Base-by-base conservation (phyloP, 1,139 yeast genomes). In the Blastobotrys proliferans region DNA sequence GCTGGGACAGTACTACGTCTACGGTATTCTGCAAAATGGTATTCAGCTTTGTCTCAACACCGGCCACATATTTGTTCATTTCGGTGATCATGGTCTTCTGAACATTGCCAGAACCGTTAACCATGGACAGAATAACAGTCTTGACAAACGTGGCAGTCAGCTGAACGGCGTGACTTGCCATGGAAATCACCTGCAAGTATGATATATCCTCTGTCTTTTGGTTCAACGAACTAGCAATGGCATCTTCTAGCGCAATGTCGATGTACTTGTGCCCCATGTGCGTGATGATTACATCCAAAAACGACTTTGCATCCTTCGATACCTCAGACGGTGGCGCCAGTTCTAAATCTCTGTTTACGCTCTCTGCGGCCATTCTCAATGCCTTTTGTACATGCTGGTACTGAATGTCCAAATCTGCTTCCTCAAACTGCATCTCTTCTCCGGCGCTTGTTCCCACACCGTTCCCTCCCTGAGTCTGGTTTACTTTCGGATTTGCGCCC, bases 281-380 rank as follows among this genome's bases (percentile, higher is more conserved):
- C 47, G 79, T 73, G 18, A 86, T 62, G 41, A 87, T 61, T 28
- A 85, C 70, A 47, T 83, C 86, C 51, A 86, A 69, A 18, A 88
- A 64, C 47, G 80, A 87, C 40, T 78, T 67, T 0, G 88, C 76
- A 55, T 80, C 77, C 38, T 77, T 81, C 3, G 83, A 75, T 5
- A 85, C 70, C 49, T 75, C 81, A 5, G 64, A 58, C 5, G 64
- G 58, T 1, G 94, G 86, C 1, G 81, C 72, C 41, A 90, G 66
- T 56, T 87, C 96, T 56, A 86, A 74, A 5, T 83, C 71, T 56
- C 97, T 72, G 2, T 94, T 83, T 5, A 87, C 70, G 1, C 92
- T 75, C 62, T 90, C 97, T 24, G 88, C 85, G 3, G 83, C 74
- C 24, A 86, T 76, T 51, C 80, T 80, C 34, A 88, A 67, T 46